These are phyloP conservation scores for Linanthus parryae DNA, from an alignment of 148 eudicot species.

Conservation along the genomic window DNA sequence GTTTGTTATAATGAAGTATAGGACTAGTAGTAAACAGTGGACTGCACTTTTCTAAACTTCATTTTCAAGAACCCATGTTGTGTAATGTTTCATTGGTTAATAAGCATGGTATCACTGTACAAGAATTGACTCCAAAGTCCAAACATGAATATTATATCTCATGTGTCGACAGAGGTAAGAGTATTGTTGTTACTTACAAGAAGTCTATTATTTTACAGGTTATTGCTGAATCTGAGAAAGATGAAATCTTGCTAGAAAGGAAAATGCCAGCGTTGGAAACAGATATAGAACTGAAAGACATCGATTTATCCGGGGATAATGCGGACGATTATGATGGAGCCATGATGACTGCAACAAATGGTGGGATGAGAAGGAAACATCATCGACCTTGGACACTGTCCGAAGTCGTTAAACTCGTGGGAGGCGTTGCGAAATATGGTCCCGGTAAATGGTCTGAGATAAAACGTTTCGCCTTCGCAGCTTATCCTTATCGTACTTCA, in stretches of 20 bases:
- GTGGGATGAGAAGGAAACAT: constrained; percentile 90
- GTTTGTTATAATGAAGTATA: background rate
- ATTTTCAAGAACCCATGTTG: background rate
- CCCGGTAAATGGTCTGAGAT: constrained; percentile 99
- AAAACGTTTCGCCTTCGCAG: constrained; percentile 75
- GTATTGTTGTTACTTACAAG: constrained; percentile 5
- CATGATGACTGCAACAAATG: constrained; percentile 50
- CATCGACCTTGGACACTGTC: constrained; percentile 90
- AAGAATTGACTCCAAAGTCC: no score
- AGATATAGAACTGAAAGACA: constrained; percentile 31
- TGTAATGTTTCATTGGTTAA: background rate
- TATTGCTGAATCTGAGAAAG: constrained; percentile 29
- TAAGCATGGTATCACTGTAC: no score
- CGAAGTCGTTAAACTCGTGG: constrained; percentile 91
- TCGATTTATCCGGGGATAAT: constrained; percentile 36
- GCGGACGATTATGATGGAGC: constrained; percentile 42
- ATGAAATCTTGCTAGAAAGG: constrained; percentile 24
- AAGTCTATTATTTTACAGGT: constrained; percentile 29
- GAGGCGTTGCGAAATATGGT: constrained; percentile 87
- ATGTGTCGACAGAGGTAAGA: no score
- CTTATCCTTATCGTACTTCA: constrained; percentile 81
- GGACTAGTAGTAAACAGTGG: no score
- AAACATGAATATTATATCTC: no score
- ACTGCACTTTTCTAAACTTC: no score
- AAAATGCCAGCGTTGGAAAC: constrained; percentile 28